Base-by-base conservation (phyloP, 148 eudicot genomes). In the Heliosperma pusillum region DNA sequence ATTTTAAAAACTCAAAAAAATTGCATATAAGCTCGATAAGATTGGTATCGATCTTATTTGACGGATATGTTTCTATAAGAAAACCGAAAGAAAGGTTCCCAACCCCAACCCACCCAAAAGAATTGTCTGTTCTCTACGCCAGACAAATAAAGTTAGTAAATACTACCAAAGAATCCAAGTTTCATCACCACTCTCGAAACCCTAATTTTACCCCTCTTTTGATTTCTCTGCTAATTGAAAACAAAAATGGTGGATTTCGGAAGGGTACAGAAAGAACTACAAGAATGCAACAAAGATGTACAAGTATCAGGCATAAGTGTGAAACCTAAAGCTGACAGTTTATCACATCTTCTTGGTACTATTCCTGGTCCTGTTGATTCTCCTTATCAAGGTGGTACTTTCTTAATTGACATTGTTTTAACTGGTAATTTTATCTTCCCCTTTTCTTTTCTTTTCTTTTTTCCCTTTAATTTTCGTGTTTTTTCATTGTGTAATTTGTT, bases 221-320 rank as follows among this genome's bases (percentile, higher is more conserved):
- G 11, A 7, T 15, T 15, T 27, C 33, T 36, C 33, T 9, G 1
- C 30, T 5, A 63, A 63, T 13, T 19, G 22, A 0, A 66, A 66
- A 1, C 2, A 55, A 64, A 70, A 55, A 92, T 90, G 96, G 85
- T 88, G 84, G 97, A 90, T 72, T 86, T 85, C 30, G 83, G 83
- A 11, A 74, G 93, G 63, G 96, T 90, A 1, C 97, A 92, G 83
- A 90, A 92, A 72, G 97, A 92, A 75, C 87, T 92, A 1, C 93
- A 90, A 26, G 96, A 90, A 71, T 89, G 93, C 81, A 87, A 87
- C 87, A 82, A 75, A 65, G 97, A 89, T 58, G 59, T 59, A 0
- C 77, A 82, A 6, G 77, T 73, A 2, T 87, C 97, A 0, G 95
- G 96, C 6, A 85, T 90, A 26, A 88, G 84, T 64, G 87, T 90